Conservation (phyloP, 208 protist genomes). For the Trypanosomatidae sp. region DNA sequence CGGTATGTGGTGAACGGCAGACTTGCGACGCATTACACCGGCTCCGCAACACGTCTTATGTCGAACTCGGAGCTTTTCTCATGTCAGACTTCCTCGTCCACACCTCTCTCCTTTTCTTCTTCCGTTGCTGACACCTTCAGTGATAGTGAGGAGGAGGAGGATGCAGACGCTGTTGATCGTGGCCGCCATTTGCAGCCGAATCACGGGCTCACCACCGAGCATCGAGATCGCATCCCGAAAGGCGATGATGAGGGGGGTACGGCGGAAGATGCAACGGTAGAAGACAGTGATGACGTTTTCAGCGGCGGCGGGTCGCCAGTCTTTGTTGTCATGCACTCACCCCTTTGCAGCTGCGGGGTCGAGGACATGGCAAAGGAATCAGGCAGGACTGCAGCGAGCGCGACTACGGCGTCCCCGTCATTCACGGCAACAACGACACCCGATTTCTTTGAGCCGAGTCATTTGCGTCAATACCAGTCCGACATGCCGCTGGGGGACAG, state of each 20-base stretch:
- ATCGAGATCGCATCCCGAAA: neutral
- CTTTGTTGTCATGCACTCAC: slow-evolving; percentile 49
- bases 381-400: neutral
- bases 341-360: slow-evolving; percentile 38
- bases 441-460: neutral
- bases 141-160: neutral
- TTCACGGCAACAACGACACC: no score
- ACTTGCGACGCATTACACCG: neutral
- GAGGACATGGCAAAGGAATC: neutral
- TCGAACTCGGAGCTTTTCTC: neutral
- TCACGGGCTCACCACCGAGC: neutral
- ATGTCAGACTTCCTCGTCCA: neutral
- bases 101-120: neutral
- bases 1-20: neutral
- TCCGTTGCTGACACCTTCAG: neutral
- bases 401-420: neutral
- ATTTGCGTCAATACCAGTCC: neutral
- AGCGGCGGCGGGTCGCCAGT: slow-evolving; percentile 13
- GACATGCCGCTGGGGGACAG: neutral
- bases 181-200: neutral
- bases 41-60: neutral
- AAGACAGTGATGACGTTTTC: neutral
- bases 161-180: neutral
- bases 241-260: neutral
- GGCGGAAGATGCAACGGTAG: slow-evolving; percentile 26